These are phyloP conservation scores for Pistacia vera DNA, from an alignment of 345 rosid genomes.

Conservation along the genomic window DNA sequence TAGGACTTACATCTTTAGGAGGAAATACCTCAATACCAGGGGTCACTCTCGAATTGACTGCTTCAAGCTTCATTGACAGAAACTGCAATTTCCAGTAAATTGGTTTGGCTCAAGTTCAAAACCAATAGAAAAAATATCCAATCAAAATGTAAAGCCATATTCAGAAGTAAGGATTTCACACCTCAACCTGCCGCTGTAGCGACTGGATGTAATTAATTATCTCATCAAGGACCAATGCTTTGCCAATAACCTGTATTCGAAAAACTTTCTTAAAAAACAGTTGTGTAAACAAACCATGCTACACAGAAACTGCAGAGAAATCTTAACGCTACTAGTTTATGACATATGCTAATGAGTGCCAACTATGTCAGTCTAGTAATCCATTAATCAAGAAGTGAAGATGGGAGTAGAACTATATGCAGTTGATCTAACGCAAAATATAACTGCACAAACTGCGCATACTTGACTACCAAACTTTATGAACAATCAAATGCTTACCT, in stretches of 20 bases:
- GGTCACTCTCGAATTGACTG: slow-evolving; percentile 71
- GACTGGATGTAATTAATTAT: slow-evolving; percentile 93
- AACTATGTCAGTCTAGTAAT: not conserved
- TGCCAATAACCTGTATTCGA: slow-evolving; percentile 74
- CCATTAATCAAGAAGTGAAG: not conserved
- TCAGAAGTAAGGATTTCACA: slow-evolving; percentile 25
- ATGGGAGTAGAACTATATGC: slow-evolving; percentile 1
- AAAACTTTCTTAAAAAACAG: slow-evolving; percentile 14
- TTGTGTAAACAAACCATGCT: not conserved
- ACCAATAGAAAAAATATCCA: not conserved
- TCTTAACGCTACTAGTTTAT: not conserved
- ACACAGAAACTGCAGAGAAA: not conserved
- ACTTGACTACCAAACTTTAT: not conserved
- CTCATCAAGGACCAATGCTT: slow-evolving; percentile 91
- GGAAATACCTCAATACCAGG: slow-evolving; percentile 68
- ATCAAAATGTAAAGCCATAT: not conserved
- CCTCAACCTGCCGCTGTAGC: slow-evolving; percentile 90
- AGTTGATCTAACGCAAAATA: not conserved
- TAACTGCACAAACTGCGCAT: not conserved
- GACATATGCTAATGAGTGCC: not conserved
- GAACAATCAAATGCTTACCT: slow-evolving; percentile 46
- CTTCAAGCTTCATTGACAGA: slow-evolving; percentile 92
- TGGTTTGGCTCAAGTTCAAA: slow-evolving; percentile 12
- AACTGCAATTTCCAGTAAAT: slow-evolving; percentile 54
- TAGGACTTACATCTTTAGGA: slow-evolving; percentile 61